Evolutionary conservation across 2,329 filamentous ascomycete species (phyloP).

Genomic region (Allantophomopsis cytisporea): DNA sequence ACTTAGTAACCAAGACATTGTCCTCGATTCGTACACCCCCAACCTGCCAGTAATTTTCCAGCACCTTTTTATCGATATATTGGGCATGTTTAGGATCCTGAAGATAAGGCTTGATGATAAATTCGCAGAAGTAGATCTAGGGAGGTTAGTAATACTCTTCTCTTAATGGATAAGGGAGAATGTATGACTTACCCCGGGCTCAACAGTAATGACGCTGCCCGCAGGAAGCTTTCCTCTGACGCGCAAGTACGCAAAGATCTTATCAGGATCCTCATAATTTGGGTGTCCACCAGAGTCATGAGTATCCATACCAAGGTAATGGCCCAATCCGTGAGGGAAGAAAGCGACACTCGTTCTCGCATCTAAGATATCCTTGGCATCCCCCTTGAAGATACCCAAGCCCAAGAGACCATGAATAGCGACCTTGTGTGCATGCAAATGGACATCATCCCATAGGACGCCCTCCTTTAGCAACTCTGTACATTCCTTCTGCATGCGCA

Average conservation of each 20-base stretch:
- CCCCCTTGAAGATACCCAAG: constrained; percentile 60
- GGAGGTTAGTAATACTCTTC: neutral
- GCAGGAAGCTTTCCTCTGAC: constrained; percentile 64
- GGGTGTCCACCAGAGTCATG: constrained; percentile 75
- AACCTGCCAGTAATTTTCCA: constrained; percentile 73
- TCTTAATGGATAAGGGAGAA: neutral
- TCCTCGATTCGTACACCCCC: constrained; percentile 62
- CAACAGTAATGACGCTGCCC: constrained; percentile 81
- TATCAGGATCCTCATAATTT: constrained; percentile 66
- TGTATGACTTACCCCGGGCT: constrained; percentile 58
- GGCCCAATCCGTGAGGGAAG: constrained; percentile 82
- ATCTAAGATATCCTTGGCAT: constrained; percentile 60
- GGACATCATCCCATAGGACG: constrained; percentile 69
- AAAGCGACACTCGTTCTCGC: constrained; percentile 77
- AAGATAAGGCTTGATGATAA: constrained; percentile 74
- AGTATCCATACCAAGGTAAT: constrained; percentile 86
- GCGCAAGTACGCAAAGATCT: constrained; percentile 77
- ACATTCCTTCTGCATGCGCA: constrained; percentile 74
- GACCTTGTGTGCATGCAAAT: constrained; percentile 65
- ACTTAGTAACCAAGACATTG: constrained; percentile 58
- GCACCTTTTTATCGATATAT: constrained; percentile 61
- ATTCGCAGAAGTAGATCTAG: constrained; percentile 78
- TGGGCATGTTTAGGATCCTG: constrained; percentile 56
- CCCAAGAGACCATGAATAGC: constrained; percentile 67
- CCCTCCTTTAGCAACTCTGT: constrained; percentile 62